These are phyloP conservation scores for Leucogyrophana mollusca DNA, from an alignment of 768 basidiomycete species.

Conservation along the genomic window DNA sequence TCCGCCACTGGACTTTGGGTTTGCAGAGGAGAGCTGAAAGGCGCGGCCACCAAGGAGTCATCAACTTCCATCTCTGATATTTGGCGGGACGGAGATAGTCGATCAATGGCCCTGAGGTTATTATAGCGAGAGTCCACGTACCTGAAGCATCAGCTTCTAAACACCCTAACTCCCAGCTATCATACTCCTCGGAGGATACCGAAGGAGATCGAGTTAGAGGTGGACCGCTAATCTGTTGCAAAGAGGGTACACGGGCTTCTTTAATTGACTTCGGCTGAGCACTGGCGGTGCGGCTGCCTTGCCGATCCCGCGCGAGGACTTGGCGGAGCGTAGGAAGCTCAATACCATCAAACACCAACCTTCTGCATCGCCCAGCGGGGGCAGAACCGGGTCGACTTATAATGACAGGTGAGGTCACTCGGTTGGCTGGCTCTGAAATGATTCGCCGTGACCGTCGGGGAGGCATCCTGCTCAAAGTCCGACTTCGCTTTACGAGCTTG, in stretches of 20 bases:
- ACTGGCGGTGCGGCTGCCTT: too few relatives aligned
- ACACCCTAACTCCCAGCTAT: slow-evolving; percentile 27
- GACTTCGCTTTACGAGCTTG: slow-evolving; percentile 20
- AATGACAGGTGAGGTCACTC: slow-evolving; percentile 16
- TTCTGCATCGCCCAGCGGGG: slow-evolving; percentile 13
- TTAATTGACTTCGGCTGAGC: too few relatives aligned
- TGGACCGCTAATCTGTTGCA: too few relatives aligned
- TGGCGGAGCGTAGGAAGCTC: slow-evolving; percentile 24
- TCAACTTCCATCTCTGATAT: slow-evolving; percentile 23
- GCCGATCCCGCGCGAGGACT: slow-evolving; percentile 10
- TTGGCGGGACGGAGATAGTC: too few relatives aligned
- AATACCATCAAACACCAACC: slow-evolving; percentile 28
- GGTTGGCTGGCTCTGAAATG: slow-evolving; percentile 28
- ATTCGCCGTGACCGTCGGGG: slow-evolving; percentile 11
- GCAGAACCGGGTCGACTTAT: slow-evolving; percentile 21
- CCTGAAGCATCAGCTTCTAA: slow-evolving; percentile 19
- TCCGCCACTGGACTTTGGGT: slow-evolving; percentile 1
- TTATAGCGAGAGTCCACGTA: slow-evolving; percentile 4
- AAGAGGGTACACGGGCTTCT: too few relatives aligned
- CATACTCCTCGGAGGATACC: slow-evolving; percentile 29
- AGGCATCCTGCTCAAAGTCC: slow-evolving; percentile 13
- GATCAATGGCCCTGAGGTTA: too few relatives aligned
- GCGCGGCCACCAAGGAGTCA: slow-evolving; percentile 12
- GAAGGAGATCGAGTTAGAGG: too few relatives aligned
- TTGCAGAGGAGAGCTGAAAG: slow-evolving; percentile 8